Conservation (phyloP, 2,329 filamentous ascomycete species). For the Penicillium sp. region DNA sequence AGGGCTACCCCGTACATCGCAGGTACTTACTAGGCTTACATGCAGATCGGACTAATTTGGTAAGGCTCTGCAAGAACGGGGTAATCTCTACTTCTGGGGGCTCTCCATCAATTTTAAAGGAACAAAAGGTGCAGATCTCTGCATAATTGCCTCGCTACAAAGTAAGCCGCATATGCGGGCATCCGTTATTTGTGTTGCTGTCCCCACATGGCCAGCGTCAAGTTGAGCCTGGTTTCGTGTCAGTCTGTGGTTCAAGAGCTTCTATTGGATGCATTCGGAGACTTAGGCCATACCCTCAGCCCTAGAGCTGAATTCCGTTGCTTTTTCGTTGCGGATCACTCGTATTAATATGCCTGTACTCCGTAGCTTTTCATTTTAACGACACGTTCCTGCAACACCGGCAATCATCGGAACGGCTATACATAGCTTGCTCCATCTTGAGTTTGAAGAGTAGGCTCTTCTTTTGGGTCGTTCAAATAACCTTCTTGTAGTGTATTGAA, state of each 20-base stretch:
- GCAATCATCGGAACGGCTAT: neutral
- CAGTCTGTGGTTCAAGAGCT: neutral
- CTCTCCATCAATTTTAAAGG: neutral
- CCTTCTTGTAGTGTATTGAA: neutral
- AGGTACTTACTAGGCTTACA: neutral
- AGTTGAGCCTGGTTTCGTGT: neutral
- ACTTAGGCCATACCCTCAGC: neutral
- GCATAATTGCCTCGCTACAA: neutral
- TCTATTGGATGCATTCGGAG: neutral
- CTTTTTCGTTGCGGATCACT: neutral
- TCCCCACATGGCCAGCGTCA: neutral
- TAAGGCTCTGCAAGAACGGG: neutral
- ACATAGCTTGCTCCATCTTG: neutral
- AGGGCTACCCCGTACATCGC: neutral
- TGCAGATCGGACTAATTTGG: neutral
- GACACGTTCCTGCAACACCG: neutral
- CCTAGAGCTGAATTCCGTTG: neutral
- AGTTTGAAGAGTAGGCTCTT: accelerated
- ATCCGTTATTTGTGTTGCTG: neutral
- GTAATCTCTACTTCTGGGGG: too few species aligned
- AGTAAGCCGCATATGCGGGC: neutral
- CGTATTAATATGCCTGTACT: neutral
- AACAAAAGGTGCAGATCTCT: neutral
- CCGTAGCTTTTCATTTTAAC: neutral
- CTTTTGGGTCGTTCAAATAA: too few species aligned